Conservation (phyloP, 192 early-diverging fungal species). For the Coemansia sp. region DNA sequence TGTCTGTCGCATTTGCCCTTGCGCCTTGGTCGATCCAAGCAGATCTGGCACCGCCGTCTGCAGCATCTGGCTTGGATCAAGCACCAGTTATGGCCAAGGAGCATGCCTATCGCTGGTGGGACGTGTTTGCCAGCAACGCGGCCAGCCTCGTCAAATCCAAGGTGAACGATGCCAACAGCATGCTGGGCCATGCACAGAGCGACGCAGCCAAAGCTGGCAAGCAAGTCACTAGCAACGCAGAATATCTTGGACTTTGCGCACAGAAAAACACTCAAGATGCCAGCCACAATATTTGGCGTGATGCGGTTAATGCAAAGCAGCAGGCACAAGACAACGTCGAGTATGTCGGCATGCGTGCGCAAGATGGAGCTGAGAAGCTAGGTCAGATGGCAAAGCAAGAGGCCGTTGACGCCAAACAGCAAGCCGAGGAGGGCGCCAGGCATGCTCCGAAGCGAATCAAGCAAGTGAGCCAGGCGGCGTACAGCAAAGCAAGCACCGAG, state of each 20-base stretch:
- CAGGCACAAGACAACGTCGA: not conserved
- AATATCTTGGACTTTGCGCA: conserved; percentile 3
- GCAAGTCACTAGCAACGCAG: conserved; percentile 17
- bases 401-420: not conserved
- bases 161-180: conserved; percentile 6
- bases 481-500: conserved; percentile 11
- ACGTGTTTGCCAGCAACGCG: conserved; percentile 26
- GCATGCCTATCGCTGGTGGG: conserved; percentile 42
- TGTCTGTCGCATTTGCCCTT: not conserved
- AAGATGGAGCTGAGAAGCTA: not conserved
- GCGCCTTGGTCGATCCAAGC: not conserved
- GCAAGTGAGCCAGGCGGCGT: conserved; percentile 12
- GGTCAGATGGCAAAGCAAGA: not conserved
- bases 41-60: conserved; percentile 24
- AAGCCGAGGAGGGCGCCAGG: conserved; percentile 1
- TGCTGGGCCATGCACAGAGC: conserved; percentile 8
- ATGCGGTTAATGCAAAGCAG: conserved; percentile 1
- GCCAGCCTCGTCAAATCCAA: conserved; percentile 16
- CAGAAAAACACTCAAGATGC: conserved; percentile 8
- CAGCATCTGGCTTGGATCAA: not conserved
- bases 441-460: conserved; percentile 9
- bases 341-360: not conserved
- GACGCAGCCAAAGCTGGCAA: conserved; percentile 8
- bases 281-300: conserved; percentile 4
- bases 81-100: not conserved